Evolutionary conservation across 371 early-diverging fungal genomes (phyloP), one percentile per base, ranked within the genome.

Genomic region (Saksenaea oblongispora): DNA sequence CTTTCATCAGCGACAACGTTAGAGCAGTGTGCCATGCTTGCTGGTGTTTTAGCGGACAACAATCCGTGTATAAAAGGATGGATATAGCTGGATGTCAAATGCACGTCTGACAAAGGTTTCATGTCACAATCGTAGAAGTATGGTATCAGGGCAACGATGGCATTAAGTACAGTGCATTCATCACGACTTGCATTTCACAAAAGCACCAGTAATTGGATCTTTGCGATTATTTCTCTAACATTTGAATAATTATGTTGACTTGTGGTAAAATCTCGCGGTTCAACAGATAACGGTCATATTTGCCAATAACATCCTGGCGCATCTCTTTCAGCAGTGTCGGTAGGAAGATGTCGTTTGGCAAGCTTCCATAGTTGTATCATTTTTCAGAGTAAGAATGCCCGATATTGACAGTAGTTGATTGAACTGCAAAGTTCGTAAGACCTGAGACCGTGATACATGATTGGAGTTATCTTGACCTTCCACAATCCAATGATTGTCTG

Each of bases 361-460:
- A 27, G 53, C 55, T 62, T 62, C 41, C 54, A 31, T 55, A 62
- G 37, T 58, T 34, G 22, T 63, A 63, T 63, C 54, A 35, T 36
- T 58, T 63, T 58, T 63, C 53, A 63, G 58, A 34, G 54, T 58
- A 27, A 64, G 64, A 28, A 58, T 31, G 58, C 64, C 59, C 27
- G 59, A 54, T 54, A 58, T 64, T 17, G 63, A 63, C 31, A 66
- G 58, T 61, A 57, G 61, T 41, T 61, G 58, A 39, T 61, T 66
- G 57, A 57, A 66, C 28, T 15, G 58, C 66, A 66, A 66, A 60
- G 44, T 54, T 57, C 36, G 58, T 26, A 37, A 58, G 56, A 57
- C 47, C 56, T 37, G 61, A 66, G n/a, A 55, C 56, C 54, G 24
- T 28, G 56, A 65, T 65, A 60, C 51, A 65, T 27, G 51, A 47